Base-by-base conservation (phyloP, 2,329 filamentous ascomycete genomes). In the Monosporascus sp. region DNA sequence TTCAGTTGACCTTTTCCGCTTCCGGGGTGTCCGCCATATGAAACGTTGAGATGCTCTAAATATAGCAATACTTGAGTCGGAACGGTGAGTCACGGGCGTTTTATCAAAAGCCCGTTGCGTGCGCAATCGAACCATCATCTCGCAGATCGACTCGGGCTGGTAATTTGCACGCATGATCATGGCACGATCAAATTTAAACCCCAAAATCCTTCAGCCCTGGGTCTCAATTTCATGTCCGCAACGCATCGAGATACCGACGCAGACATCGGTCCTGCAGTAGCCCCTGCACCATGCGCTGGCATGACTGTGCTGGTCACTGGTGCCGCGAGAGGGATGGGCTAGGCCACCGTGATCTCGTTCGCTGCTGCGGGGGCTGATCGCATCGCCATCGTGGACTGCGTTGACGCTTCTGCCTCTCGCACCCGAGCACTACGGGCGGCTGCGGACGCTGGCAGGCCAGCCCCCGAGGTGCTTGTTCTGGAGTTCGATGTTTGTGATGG, bases 331-430 rank as follows among this genome's bases (percentile, higher is more conserved):
- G 80, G 81, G 3, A 75, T 84, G 37, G 82, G 83, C 6, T 70
- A 70, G 3, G 73, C 75, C 15, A 79, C 76, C 3, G 81, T 80
- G 1, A 61, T 79, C n/a, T 76, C 78, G 9, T 86, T 77, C 59
- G 82, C 81, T 20, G 69, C 69, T 58, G 80, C 81, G 5, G 78
- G 78, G 5, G 77, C 75, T 31, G 72, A 75, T 0, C 64, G 68
- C 28, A 80, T 87, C 52, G 77, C 76, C 17, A 69, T 86, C 20
- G 75, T 70, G 7, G 81, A 80, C 1, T 77, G 83, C 22, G 79
- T 76, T 3, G 60, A 68, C n/a, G 68, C 80, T 5, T 60, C 68
- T 5, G 65, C 69, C 0, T 63, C 77, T 0, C 53, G 58, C 61
- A 54, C 60, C 2, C 65, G 62, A 6, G 72, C 77, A 3, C 65